Percentiles rank a stretch among this genome's conserved stretches.
Evolutionary conservation across 495 filamentous ascomycete genomes (phyloP).

Genomic region (Ramalina intermedia): DNA sequence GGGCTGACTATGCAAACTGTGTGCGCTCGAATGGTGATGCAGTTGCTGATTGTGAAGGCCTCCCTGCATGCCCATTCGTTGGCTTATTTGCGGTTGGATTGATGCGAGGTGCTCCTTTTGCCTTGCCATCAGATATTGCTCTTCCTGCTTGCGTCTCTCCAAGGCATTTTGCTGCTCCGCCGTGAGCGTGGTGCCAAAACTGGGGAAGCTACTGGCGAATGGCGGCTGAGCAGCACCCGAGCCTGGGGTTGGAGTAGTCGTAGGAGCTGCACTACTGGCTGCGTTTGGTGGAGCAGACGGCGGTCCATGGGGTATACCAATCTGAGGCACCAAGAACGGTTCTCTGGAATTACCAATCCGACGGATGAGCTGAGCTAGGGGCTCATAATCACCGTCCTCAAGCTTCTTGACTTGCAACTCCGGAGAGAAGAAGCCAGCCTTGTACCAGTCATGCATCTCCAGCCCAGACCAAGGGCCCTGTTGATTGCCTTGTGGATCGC

Average conservation of each 20-base stretch:
- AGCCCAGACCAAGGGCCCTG: slow-evolving; percentile 92
- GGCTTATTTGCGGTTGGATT: slow-evolving; percentile 59
- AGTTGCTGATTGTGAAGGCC: slow-evolving; percentile 42
- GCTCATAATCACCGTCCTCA: slow-evolving; percentile 89
- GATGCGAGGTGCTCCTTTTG: slow-evolving; percentile 77
- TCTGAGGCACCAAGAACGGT: slow-evolving; percentile 93
- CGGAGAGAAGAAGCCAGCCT: slow-evolving; percentile 90
- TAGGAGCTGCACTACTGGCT: slow-evolving; percentile 24
- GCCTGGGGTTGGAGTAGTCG: slow-evolving; percentile 19
- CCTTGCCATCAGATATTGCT: slow-evolving; percentile 89
- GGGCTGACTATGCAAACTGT: slow-evolving; percentile 90
- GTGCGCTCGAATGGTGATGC: slow-evolving; percentile 85
- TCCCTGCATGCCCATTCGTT: slow-evolving; percentile 52
- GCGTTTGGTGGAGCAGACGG: slow-evolving; percentile 33
- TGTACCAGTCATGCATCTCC: slow-evolving; percentile 99
- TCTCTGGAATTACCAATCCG: slow-evolving; percentile 95
- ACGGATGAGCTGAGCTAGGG: slow-evolving; percentile 84
- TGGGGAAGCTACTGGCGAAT: slow-evolving; percentile 89
- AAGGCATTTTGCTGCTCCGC: slow-evolving; percentile 96
- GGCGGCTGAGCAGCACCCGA: slow-evolving; percentile 68
- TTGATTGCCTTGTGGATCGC: slow-evolving; percentile 78
- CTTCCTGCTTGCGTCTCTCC: slow-evolving; percentile 91
- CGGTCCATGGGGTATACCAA: slow-evolving; percentile 78
- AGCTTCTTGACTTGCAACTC: slow-evolving; percentile 88
- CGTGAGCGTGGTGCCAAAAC: slow-evolving; percentile 93